These are phyloP conservation scores for Tuber aestivum DNA, from an alignment of 495 filamentous ascomycete species.

Conservation along the genomic window DNA sequence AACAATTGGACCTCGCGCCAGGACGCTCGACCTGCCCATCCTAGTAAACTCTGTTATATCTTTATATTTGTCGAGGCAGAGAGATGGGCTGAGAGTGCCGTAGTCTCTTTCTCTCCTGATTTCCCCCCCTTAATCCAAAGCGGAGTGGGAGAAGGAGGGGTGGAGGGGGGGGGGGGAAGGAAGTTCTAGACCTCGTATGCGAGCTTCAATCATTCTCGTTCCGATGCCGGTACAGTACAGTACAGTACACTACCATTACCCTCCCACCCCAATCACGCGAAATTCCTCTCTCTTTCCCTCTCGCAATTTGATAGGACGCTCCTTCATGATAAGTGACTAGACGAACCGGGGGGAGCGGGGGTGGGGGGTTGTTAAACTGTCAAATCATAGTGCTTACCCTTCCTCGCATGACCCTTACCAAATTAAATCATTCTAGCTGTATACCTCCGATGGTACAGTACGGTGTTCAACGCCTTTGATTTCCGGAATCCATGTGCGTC, in stretches of 20 bases:
- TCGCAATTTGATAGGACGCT: not conserved
- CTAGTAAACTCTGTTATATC: not conserved
- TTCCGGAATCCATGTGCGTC: not conserved
- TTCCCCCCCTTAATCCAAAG: too few relatives aligned
- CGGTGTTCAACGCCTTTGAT: not conserved
- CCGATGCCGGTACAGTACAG: too few relatives aligned
- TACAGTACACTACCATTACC: too few relatives aligned
- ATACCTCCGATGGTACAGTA: not conserved
- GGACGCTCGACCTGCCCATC: too few relatives aligned
- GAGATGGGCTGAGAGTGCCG: not conserved
- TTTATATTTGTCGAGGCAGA: not conserved
- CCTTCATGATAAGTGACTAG: not conserved
- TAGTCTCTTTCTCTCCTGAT: not conserved
- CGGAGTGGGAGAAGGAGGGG: too few relatives aligned
- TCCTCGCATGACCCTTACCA: not conserved
- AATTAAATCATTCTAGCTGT: not conserved
- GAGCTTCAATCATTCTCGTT: not conserved
- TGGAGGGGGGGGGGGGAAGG: too few relatives aligned
- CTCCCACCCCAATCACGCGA: too few relatives aligned
- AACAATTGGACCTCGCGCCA: not conserved
- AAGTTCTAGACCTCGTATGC: too few relatives aligned
- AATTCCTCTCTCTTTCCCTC: not conserved
- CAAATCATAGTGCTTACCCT: not conserved
- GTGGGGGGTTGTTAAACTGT: too few relatives aligned
- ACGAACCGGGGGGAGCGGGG: not conserved